Conservation (phyloP, 2,329 filamentous ascomycete genomes). For the Penicillium verrucosum region DNA sequence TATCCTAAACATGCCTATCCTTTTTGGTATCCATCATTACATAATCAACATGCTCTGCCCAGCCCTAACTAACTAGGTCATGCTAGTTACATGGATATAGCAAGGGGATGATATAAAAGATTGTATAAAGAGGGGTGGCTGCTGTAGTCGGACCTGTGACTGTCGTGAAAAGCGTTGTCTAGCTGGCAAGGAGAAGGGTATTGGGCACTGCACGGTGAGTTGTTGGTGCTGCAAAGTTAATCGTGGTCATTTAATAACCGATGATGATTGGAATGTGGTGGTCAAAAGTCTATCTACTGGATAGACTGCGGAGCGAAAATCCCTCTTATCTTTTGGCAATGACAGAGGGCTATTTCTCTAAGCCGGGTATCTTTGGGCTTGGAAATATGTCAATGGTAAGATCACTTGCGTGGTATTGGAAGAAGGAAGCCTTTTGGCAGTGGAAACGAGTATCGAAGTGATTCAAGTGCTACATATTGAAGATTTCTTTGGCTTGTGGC, state of each 20-base stretch:
- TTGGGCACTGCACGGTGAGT: background rate
- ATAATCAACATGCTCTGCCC: no score
- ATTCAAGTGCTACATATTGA: background rate
- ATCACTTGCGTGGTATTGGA: background rate
- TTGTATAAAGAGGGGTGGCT: background rate
- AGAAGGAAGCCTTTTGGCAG: background rate
- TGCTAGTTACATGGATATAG: no score
- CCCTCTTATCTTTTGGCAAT: background rate
- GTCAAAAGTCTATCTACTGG: no score
- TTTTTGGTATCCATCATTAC: background rate
- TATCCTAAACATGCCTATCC: background rate
- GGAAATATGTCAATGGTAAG: background rate
- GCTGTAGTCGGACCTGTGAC: background rate
- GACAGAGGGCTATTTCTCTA: background rate
- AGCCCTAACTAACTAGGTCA: no score
- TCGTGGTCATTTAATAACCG: background rate
- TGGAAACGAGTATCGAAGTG: background rate
- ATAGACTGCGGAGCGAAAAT: background rate
- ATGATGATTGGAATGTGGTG: rapidly evolving
- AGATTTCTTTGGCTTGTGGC: background rate
- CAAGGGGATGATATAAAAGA: background rate
- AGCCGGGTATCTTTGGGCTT: background rate
- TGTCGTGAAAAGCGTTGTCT: background rate
- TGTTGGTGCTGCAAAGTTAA: background rate
- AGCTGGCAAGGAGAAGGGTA: background rate